Percentiles rank a stretch among this genome's conserved stretches.
Conservation (phyloP, 768 basidiomycete species). For the Pisolithus orientalis region DNA sequence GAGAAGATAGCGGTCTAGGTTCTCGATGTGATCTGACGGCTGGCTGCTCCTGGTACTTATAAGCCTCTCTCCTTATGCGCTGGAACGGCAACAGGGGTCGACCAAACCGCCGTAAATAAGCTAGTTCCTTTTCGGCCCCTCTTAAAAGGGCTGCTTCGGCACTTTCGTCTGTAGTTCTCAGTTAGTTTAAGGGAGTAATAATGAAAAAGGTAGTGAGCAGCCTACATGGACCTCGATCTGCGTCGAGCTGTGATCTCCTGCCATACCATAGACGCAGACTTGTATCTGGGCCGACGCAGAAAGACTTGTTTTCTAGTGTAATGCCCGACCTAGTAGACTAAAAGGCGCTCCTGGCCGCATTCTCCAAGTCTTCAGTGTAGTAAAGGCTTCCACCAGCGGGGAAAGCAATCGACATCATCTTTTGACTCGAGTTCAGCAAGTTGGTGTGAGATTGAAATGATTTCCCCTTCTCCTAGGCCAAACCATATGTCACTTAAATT, state of each 20-base stretch:
- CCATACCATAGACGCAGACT: slow-evolving; percentile 43
- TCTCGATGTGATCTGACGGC: slow-evolving; percentile 43
- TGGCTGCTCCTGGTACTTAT: slow-evolving; percentile 43
- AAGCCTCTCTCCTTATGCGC: slow-evolving; percentile 28
- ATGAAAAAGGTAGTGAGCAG: slow-evolving; percentile 26
- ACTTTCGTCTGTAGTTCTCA: neutral
- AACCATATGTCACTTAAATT: slow-evolving; percentile 24
- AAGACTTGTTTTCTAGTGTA: slow-evolving; percentile 31
- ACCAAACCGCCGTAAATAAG: neutral
- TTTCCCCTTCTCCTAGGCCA: slow-evolving; percentile 30
- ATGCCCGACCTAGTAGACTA: slow-evolving; percentile 19
- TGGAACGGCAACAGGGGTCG: neutral
- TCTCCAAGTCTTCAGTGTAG: slow-evolving; percentile 40
- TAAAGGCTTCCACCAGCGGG: slow-evolving; percentile 49
- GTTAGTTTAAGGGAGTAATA: slow-evolving; percentile 7
- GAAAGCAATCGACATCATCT: slow-evolving; percentile 42
- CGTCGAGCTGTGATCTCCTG: slow-evolving; percentile 42
- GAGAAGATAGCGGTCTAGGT: slow-evolving; percentile 37
- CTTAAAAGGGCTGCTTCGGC: neutral
- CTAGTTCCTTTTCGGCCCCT: neutral
- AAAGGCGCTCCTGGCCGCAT: slow-evolving; percentile 20
- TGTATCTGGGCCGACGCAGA: slow-evolving; percentile 42
- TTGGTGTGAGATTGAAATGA: slow-evolving; percentile 38
- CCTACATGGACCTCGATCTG: slow-evolving; percentile 49
- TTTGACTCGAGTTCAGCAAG: slow-evolving; percentile 40